Evolutionary conservation across 2,329 filamentous ascomycete species (phyloP), one percentile per base, ranked within the genome.

Genomic region (Penicillium nordicum): DNA sequence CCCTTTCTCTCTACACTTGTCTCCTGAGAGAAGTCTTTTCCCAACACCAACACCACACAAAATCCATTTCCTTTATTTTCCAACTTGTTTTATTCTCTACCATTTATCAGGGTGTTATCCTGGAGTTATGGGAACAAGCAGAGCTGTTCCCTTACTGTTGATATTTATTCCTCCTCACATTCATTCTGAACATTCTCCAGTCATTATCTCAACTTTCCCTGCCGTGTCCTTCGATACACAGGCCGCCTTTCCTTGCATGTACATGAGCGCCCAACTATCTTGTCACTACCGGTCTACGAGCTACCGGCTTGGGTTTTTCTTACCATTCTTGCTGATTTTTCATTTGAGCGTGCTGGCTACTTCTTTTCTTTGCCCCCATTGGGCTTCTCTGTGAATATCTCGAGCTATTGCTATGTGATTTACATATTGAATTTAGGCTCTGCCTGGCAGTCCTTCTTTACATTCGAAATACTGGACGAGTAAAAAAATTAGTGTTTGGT

Each of bases 191-290:
- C 34, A 29, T 21, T 21, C 25, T 32, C 36, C 34, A 53, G 27
- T 40, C 50, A 9, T 21, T 50, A 48, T 32, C 46, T 29, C 42
- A 50, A 27, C 25, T 25, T 53, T 34, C 44, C 30, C n/a, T 34
- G n/a, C 18, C 16, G 21, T 21, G 34, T 36, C 29, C 47, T 51
- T 42, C 34, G 8, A 57, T 34, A 29, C 12, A 50, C 21, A 44
- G 46, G 34, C 29, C 27, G 45, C 8, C 48, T 66, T 56, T 58
- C 46, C 46, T 63, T 61, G 16, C 51, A 53, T 66, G 63, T 65
- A 64, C 34, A 64, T 65, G 57, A 65, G 52, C 54, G 50, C 58
- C 58, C 61, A 60, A 63, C 54, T 61, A 50, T 42, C 43, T 57
- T 63, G 43, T 60, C 56, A 49, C 55, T 61, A 57, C 37, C 38